Percentiles rank a stretch among this genome's conserved stretches.
These are phyloP conservation scores for Venturia asperata DNA, from an alignment of 2,329 filamentous ascomycete genomes.

Conservation along the genomic window DNA sequence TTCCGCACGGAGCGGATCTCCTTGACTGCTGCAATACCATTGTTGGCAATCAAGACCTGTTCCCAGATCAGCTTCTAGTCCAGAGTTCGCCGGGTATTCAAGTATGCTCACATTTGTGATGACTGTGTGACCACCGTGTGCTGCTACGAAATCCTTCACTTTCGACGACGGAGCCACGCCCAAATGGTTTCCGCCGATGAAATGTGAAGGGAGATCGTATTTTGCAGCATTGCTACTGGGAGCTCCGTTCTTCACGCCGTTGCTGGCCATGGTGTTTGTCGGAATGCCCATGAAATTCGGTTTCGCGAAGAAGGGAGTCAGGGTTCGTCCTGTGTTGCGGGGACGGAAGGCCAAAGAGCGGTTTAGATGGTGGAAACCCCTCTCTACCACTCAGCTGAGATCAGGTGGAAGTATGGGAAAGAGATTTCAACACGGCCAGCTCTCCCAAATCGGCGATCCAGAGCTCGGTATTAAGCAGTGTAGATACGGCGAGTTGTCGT, in stretches of 20 bases:
- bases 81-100: neutral
- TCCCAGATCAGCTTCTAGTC: neutral
- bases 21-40: constrained; percentile 98
- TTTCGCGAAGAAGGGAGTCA: neutral
- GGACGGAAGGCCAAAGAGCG: neutral
- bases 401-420: neutral
- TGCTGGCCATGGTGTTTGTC: constrained; percentile 17
- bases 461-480: neutral
- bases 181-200: constrained; percentile 90
- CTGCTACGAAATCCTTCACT: constrained; percentile 93
- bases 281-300: constrained; percentile 11
- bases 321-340: neutral
- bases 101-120: constrained; percentile 70
- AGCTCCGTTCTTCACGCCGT: constrained; percentile 40
- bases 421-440: neutral
- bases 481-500: neutral
- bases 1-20: constrained; percentile 98
- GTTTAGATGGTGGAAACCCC: neutral
- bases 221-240: constrained; percentile 67
- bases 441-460: neutral
- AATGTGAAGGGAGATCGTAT: constrained; percentile 80
- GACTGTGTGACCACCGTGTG: constrained; percentile 89
- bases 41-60: constrained; percentile 97
- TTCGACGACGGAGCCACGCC: constrained; percentile 73
- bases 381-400: neutral